These are phyloP conservation scores for Solanum peruvianum DNA, from an alignment of 257 asterid genomes.

Conservation along the genomic window DNA sequence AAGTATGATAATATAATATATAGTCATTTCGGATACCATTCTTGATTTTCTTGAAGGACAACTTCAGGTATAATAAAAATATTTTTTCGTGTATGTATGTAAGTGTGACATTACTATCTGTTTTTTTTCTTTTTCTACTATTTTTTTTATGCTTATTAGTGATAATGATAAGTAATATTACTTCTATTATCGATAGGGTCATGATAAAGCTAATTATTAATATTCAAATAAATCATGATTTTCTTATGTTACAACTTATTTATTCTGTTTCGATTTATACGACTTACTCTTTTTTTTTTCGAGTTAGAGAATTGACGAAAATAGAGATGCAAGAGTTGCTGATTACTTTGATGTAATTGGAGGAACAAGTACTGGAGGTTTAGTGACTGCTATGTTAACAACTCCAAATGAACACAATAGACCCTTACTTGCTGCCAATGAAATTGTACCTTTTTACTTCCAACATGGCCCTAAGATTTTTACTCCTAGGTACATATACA, in stretches of 20 bases:
- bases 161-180: no score
- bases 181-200: no score
- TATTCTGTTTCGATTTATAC: no score
- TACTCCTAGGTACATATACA: no score
- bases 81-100: no score
- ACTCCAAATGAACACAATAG: constrained; percentile 30
- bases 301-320: background rate
- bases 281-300: background rate
- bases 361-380: background rate
- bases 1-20: no score
- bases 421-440: constrained; percentile 45
- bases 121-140: no score
- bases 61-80: constrained; percentile 34
- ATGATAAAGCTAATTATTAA: no score
- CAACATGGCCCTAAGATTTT: constrained; percentile 36
- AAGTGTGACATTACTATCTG: no score
- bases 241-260: no score
- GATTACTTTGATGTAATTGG: background rate
- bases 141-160: no score
- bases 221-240: no score
- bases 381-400: constrained; percentile 20
- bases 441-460: constrained; percentile 25
- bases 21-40: background rate
- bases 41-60: constrained; percentile 46
- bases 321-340: background rate